Evolutionary conservation across 257 asterid genomes (phyloP).

Genomic region (Cruciata laevipes): DNA sequence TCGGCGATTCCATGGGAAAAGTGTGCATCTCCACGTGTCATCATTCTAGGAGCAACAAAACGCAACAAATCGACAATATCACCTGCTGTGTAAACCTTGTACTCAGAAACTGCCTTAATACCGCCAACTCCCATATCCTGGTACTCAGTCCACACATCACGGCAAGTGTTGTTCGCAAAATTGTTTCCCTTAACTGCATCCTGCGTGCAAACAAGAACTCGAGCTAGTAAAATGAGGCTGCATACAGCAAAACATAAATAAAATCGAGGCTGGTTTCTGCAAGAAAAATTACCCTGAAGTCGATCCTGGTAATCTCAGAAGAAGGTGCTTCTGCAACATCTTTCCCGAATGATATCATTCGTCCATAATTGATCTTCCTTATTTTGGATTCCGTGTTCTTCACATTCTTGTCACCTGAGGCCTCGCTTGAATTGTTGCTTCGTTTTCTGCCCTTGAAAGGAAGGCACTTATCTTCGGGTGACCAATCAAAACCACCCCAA

Average conservation of each 20-base stretch:
- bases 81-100: constrained; percentile 53
- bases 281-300: constrained; percentile 10
- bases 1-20: constrained; percentile 75
- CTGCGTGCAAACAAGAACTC: constrained; percentile 31
- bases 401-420: background rate
- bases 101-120: constrained; percentile 58
- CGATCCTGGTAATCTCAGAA: constrained; percentile 7
- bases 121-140: constrained; percentile 71
- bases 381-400: background rate
- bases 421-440: background rate
- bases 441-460: constrained; percentile 9
- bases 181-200: constrained; percentile 56
- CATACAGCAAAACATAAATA: background rate
- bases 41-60: constrained; percentile 83
- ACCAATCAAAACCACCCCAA: constrained; percentile 85
- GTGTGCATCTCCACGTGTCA: constrained; percentile 74
- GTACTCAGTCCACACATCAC: constrained; percentile 74
- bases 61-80: constrained; percentile 52
- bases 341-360: constrained; percentile 10
- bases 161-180: constrained; percentile 51
- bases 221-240: constrained; percentile 4
- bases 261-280: background rate
- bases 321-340: constrained; percentile 3
- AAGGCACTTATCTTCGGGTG: constrained; percentile 61
- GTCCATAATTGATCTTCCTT: constrained; percentile 9